Conservation (phyloP, 768 basidiomycete genomes). For the Podaxis sp. region DNA sequence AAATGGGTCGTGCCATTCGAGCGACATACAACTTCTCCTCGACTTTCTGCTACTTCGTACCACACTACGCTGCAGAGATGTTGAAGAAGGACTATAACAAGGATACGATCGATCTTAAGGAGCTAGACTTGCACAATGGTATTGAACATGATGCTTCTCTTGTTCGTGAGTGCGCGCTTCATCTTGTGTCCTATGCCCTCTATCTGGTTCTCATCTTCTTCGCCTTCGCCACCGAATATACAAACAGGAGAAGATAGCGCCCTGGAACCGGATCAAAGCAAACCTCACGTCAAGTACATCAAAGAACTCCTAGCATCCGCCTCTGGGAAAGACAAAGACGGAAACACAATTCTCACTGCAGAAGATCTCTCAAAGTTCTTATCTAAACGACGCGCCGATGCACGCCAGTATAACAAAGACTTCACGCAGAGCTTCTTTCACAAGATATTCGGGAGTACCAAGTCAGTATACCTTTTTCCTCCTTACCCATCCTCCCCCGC, state of each 20-base stretch:
- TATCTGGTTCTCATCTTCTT: background rate
- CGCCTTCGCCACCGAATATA: background rate
- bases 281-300: conserved; percentile 48
- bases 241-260: conserved; percentile 53
- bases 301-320: conserved; percentile 57
- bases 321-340: conserved; percentile 54
- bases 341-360: conserved; percentile 47
- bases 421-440: conserved; percentile 53
- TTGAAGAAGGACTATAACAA: conserved; percentile 54
- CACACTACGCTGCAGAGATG: conserved; percentile 57
- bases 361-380: conserved; percentile 59
- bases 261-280: conserved; percentile 48
- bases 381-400: conserved; percentile 61
- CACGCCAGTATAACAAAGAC: conserved; percentile 52
- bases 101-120: conserved; percentile 65
- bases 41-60: conserved; percentile 67
- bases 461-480: conserved; percentile 42
- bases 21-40: conserved; percentile 69
- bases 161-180: conserved; percentile 42
- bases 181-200: background rate
- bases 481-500: no score
- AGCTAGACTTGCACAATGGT: conserved; percentile 72
- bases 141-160: conserved; percentile 74
- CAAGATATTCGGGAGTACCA: conserved; percentile 63
- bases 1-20: conserved; percentile 42